Conservation (phyloP, 208 protist genomes). For the Leishmania turanica region DNA sequence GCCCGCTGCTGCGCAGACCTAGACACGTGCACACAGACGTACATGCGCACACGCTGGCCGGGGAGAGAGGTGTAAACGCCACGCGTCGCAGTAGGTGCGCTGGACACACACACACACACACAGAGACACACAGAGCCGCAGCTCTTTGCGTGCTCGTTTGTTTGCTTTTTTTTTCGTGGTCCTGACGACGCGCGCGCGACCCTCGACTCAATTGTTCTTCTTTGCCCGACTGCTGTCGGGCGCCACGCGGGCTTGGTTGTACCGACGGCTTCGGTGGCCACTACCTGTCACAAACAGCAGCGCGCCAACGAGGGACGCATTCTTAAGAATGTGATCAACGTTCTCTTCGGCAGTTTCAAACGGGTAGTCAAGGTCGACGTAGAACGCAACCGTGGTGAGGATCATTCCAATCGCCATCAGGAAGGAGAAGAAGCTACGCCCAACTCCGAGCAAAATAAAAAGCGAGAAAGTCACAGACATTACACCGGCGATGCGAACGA, state of each 20-base stretch:
- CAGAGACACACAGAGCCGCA: background rate
- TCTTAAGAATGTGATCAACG: conserved; percentile 55
- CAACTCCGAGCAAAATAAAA: conserved; percentile 82
- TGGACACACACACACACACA: background rate
- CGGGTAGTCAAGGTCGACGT: conserved; percentile 58
- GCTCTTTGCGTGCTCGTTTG: background rate
- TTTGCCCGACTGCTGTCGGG: conserved; percentile 32
- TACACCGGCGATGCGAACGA: conserved; percentile 60
- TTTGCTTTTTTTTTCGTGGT: background rate
- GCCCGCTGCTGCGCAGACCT: background rate
- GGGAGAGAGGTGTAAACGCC: background rate
- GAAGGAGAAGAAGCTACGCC: conserved; percentile 80
- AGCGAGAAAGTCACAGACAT: conserved; percentile 74
- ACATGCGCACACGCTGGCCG: background rate
- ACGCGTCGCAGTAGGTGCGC: background rate
- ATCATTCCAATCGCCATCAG: conserved; percentile 56
- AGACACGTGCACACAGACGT: background rate
- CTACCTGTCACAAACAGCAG: conserved; percentile 78
- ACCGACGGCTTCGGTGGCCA: conserved; percentile 48
- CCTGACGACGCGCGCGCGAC: background rate
- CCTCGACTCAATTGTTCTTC: conserved; percentile 43
- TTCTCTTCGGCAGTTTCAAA: conserved; percentile 35
- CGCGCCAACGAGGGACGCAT: conserved; percentile 61
- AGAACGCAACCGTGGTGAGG: conserved; percentile 59
- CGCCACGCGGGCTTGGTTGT: conserved; percentile 26